Conservation (phyloP, 345 rosid species). For the Linum tenue region DNA sequence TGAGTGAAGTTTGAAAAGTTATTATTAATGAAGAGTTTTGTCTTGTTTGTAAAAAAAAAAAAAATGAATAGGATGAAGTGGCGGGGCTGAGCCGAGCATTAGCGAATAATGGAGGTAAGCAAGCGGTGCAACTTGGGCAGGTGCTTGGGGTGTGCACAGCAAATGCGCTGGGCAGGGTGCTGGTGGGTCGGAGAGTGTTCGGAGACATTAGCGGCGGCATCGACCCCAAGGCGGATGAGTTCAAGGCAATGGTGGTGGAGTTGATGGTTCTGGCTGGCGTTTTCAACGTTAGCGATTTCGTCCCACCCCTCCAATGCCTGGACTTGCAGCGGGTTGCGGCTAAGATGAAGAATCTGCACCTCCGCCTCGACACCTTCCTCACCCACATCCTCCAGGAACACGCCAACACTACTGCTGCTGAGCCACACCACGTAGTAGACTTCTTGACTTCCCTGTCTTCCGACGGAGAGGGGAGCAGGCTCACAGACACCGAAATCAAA, state of each 20-base stretch:
- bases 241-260: constrained; percentile 85
- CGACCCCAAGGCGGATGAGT: constrained; percentile 70
- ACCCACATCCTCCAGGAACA: constrained; percentile 54
- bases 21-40: too few species aligned
- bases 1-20: too few species aligned
- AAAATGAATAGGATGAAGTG: too few species aligned
- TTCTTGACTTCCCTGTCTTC: constrained; percentile 59
- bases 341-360: constrained; percentile 83
- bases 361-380: constrained; percentile 63
- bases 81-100: constrained; percentile 36
- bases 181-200: constrained; percentile 64
- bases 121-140: constrained; percentile 48
- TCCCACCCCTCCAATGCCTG: constrained; percentile 69
- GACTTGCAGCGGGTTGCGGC: constrained; percentile 75
- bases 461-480: constrained; percentile 43
- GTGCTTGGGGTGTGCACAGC: constrained; percentile 54
- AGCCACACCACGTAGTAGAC: constrained; percentile 29
- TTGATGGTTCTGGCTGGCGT: constrained; percentile 75
- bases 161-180: constrained; percentile 71
- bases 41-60: too few species aligned
- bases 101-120: constrained; percentile 21
- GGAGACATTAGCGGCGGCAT: constrained; percentile 40
- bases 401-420: constrained; percentile 11
- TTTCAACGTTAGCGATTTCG: constrained; percentile 75
- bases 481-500: constrained; percentile 78